A percentile compares a stretch with the other conserved stretches of the same genome.
Conservation (phyloP, 1,284 basidiomycete species). For the Cryptococcus sp. region DNA sequence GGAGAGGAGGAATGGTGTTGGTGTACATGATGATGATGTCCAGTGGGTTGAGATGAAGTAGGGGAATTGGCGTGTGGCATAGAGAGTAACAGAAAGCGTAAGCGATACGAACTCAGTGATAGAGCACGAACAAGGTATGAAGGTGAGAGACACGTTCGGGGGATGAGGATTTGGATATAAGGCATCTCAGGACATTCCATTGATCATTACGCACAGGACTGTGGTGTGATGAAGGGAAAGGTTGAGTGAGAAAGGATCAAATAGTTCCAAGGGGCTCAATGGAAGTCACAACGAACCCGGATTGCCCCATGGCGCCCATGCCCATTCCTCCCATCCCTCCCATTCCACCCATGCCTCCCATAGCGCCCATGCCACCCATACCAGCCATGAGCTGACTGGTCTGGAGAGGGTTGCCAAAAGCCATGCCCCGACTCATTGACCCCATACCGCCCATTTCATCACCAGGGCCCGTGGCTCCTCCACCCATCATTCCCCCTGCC, state of each 20-base stretch:
- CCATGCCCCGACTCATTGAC: not conserved
- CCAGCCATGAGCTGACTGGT: not conserved
- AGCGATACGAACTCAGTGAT: too few species aligned
- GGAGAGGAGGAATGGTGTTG: too few species aligned
- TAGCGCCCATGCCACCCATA: conserved; percentile 13
- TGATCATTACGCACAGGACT: not conserved
- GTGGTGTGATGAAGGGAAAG: not conserved
- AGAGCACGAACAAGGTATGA: too few species aligned
- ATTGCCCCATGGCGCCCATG: conserved; percentile 9
- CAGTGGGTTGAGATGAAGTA: too few species aligned
- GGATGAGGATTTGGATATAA: too few species aligned
- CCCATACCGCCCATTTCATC: conserved; percentile 1
- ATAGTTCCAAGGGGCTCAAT: not conserved
- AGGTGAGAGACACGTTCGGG: too few species aligned
- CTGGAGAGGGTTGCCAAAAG: not conserved
- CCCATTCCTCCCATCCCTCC: conserved; percentile 10
- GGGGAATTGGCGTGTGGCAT: too few species aligned
- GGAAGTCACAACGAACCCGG: conserved; percentile 7
- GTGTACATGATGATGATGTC: too few species aligned
- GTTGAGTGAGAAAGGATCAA: not conserved
- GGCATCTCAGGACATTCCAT: too few species aligned
- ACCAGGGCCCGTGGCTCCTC: conserved; percentile 1
- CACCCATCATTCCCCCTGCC: not conserved
- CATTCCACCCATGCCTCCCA: conserved; percentile 6
- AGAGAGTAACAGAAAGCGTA: too few species aligned